These are phyloP conservation scores for Alternaria hordeiaustralica DNA, from an alignment of 2,329 filamentous ascomycete genomes.

Conservation along the genomic window DNA sequence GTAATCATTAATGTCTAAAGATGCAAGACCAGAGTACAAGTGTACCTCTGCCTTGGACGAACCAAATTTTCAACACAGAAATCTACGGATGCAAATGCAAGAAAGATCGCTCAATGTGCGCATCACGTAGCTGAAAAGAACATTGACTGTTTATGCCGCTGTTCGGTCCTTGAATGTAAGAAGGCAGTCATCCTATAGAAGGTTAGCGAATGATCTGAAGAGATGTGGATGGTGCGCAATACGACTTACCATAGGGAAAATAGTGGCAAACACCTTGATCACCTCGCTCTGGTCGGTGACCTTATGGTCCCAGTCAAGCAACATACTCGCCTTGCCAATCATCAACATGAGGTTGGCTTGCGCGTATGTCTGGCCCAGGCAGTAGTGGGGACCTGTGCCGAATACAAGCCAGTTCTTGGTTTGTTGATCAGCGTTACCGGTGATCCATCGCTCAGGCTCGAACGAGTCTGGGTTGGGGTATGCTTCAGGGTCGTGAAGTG, in stretches of 20 bases:
- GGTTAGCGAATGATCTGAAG: conserved; percentile 22
- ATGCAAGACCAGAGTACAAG: conserved; percentile 18
- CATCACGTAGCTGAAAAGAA: conserved; percentile 20
- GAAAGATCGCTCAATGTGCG: conserved; percentile 30
- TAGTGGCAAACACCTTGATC: conserved; percentile 98
- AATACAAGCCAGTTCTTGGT: conserved; percentile 98
- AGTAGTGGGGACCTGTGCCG: conserved; percentile 95
- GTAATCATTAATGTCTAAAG: conserved; percentile 40
- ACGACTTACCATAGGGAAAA: conserved; percentile 86
- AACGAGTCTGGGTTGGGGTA: conserved; percentile 83
- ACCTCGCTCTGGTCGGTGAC: conserved; percentile 84
- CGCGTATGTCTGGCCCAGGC: conserved; percentile 90
- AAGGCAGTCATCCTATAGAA: conserved; percentile 76
- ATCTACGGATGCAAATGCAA: conserved; percentile 33
- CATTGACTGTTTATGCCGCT: conserved; percentile 20
- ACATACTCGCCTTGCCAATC: conserved; percentile 86
- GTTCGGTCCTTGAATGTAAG: conserved; percentile 67
- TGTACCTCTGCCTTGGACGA: conserved; percentile 21
- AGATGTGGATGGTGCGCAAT: neutral
- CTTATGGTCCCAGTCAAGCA: conserved; percentile 89
- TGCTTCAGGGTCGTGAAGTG: conserved; percentile 89
- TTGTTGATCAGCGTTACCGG: conserved; percentile 85
- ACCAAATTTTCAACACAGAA: conserved; percentile 17
- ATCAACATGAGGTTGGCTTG: conserved; percentile 86
- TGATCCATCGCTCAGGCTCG: conserved; percentile 68